These are phyloP conservation scores for Suhomyces taliae DNA, from an alignment of 1,139 yeast species.

Conservation along the genomic window DNA sequence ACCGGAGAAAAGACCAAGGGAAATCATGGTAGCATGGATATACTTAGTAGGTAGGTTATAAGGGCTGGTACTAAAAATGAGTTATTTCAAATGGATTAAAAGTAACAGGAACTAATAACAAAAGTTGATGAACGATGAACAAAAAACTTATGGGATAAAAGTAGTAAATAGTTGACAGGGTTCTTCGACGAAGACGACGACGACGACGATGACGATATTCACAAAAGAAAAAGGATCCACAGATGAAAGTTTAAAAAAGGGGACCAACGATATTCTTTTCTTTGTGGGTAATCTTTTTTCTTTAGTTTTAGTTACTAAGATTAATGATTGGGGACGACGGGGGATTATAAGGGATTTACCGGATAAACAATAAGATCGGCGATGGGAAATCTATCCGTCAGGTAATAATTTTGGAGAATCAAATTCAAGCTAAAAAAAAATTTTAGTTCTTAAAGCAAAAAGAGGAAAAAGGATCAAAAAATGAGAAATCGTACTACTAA, in stretches of 20 bases:
- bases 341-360: not conserved
- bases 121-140: no score
- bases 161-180: no score
- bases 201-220: no score
- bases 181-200: no score
- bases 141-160: no score
- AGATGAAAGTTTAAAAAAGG: no score
- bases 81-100: not conserved
- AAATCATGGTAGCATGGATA: slow-evolving; percentile 5
- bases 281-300: no score
- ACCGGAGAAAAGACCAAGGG: slow-evolving; percentile 11
- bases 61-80: not conserved
- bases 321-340: not conserved
- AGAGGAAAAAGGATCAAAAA: not conserved
- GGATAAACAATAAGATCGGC: not conserved
- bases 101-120: not conserved
- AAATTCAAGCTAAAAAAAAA: not conserved
- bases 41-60: not conserved
- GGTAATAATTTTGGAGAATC: no score
- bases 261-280: no score
- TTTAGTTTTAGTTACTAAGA: no score
- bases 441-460: no score
- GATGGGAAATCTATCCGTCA: not conserved
- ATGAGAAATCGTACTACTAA: not conserved
- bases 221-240: no score